Base-by-base conservation (phyloP, 1,284 basidiomycete genomes). In the Inonotus hispidus region DNA sequence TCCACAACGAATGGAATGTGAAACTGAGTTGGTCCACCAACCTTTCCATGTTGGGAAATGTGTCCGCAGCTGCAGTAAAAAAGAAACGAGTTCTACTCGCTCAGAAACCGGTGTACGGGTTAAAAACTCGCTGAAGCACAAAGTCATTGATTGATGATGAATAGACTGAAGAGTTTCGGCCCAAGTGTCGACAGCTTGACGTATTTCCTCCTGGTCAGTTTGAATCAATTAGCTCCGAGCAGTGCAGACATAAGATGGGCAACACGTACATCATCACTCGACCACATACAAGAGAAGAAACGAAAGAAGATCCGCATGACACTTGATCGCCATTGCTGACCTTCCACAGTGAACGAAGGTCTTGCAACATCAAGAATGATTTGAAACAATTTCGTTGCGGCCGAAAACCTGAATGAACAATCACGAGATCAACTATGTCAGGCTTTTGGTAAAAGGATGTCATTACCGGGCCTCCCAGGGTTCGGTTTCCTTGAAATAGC, bases 31-130 rank as follows among this genome's bases (percentile, higher is more conserved):
- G 25, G 7, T 19, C 37, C 29, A 35, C 50, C n/a, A 66, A 87
- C 87, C 75, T 79, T 75, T 76, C 87, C 87, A 90, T 11, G 66
- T 70, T 16, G 85, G 79, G 70, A 88, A 87, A 71, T 86, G 80
- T 0, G 84, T 75, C 19, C 77, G 82, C 32, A 90, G 76, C 66
- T 85, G 85, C 35, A 82, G 76, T 8, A 89, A 72, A 69, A 89
- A 89, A 2, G 79, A 75, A 10, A 83, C 73, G 7, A 90, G 74
- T 60, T 76, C 80, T 32, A 81, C 70, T 19, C 84, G 79, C 58
- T 88, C 85, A 2, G 73, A 63, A 19, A 85, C 75, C 0, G 85
- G 80, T 4, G 81, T 75, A 60, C 79, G 85, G 6, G 74, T 68
- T 37, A 90, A 67, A 7, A 78, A 75, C 66, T 87, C 84, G 58